Conservation (phyloP, 208 protist species). For the Acanthamoeba lenticulata region DNA sequence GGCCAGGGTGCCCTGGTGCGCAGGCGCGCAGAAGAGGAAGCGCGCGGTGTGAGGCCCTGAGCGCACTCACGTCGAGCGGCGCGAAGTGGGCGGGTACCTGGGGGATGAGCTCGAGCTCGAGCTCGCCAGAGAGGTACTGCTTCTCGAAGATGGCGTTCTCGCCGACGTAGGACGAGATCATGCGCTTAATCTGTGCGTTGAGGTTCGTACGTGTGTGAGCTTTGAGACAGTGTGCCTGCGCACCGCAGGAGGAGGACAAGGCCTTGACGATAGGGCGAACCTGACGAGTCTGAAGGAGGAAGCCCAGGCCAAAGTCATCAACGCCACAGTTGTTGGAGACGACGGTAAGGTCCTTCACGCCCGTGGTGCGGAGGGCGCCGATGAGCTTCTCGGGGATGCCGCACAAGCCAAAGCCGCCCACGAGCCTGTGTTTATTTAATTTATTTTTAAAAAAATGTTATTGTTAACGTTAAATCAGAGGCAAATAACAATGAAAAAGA, state of each 20-base stretch:
- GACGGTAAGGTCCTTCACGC: slow-evolving; percentile 92
- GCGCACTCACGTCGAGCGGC: neutral
- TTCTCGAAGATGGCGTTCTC: slow-evolving; percentile 94
- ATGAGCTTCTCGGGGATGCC: slow-evolving; percentile 95
- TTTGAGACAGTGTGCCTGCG: neutral
- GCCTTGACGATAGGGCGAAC: neutral
- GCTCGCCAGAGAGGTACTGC: slow-evolving; percentile 94
- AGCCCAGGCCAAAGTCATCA: slow-evolving; percentile 94
- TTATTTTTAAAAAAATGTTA: neutral
- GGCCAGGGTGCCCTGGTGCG: slow-evolving; percentile 92
- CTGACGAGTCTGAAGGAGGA: slow-evolving; percentile 93
- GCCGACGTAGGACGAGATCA: slow-evolving; percentile 96
- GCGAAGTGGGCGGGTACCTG: slow-evolving; percentile 81
- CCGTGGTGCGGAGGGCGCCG: slow-evolving; percentile 89
- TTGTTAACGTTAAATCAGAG: neutral
- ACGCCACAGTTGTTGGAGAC: slow-evolving; percentile 96
- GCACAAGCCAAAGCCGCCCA: slow-evolving; percentile 95
- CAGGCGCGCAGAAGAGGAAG: neutral
- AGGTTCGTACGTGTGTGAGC: neutral
- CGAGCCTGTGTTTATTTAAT: neutral
- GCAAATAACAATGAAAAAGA: neutral
- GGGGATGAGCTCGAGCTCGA: slow-evolving; percentile 96
- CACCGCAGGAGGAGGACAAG: slow-evolving; percentile 43
- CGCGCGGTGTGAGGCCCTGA: neutral
- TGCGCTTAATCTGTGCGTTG: slow-evolving; percentile 83